Evolutionary conservation across 2,329 filamentous ascomycete species (phyloP), one percentile per base, ranked within the genome.

Genomic region (Phoma sp.): DNA sequence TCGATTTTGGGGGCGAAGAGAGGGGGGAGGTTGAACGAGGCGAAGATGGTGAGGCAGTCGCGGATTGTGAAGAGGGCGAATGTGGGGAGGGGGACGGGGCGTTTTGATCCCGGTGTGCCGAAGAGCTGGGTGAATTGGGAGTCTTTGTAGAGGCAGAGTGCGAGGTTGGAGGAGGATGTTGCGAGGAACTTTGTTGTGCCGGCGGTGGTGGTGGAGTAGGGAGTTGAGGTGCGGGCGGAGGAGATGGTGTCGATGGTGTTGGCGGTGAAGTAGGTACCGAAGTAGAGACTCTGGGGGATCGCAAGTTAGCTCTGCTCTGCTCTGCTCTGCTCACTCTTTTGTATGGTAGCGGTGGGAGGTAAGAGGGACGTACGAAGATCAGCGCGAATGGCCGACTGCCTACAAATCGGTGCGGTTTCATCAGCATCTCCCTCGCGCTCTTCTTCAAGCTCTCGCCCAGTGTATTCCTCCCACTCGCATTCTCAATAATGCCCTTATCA

Each of bases 21-120:
- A 0, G 91, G 85, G 0, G 93, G 93, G 2, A 96, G 79, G 72
- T 97, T 97, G 83, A 97, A 98, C 11, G 87, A 91, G 4, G 92
- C 92, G 74, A 96, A 96, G 66, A 96, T 92, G 45, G 93, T 96
- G 57, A 96, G 78, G 76, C 88, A 91, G 77, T 97, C 93, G 65
- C 93, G 87, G 49, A 89, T 71, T 3, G 90, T 87, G 80, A 96
- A 97, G 52, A 96, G 84, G 1, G 82, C 79, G 76, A 92, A 95
- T 7, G 87, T 90, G 1, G 88, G 80, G 26, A 86, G 76, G 0
- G 90, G 87, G 0, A 96, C 88, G 57, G 79, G 60, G 40, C 78
- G 64, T 23, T 75, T 60, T 9, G 70, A 51, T n/a, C 75, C 81
- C 57, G 74, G 81, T 55, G 3, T 72, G 11, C 91, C 91, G 73